Conservation (phyloP, 2,329 filamentous ascomycete genomes). For the Gyromitra esculenta region DNA sequence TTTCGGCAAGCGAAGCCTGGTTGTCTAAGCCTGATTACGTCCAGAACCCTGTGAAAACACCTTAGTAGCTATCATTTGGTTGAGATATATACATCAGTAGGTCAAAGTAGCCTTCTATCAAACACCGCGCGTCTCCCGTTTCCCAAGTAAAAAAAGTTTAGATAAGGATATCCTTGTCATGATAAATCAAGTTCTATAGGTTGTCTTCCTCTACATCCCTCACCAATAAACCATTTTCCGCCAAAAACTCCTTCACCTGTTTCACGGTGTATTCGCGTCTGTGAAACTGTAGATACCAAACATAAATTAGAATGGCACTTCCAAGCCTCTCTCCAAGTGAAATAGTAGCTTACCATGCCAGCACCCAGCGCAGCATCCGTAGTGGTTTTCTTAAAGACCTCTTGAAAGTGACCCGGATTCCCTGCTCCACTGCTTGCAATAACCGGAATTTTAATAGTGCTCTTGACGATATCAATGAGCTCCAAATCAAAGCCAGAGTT, state of each 20-base stretch:
- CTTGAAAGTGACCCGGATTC: slow-evolving; percentile 83
- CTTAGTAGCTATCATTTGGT: background rate
- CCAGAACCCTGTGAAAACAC: background rate
- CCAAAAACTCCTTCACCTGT: slow-evolving; percentile 87
- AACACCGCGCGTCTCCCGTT: background rate
- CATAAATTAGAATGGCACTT: slow-evolving; percentile 12
- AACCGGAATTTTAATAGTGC: slow-evolving; percentile 86
- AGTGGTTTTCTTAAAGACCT: slow-evolving; percentile 85
- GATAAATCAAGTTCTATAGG: slow-evolving; percentile 8
- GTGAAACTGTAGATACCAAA: slow-evolving; percentile 73
- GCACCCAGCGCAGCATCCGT: slow-evolving; percentile 94
- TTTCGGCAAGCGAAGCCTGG: background rate
- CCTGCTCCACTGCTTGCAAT: slow-evolving; percentile 95
- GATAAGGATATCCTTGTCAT: background rate
- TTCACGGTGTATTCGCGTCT: slow-evolving; percentile 92
- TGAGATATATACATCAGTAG: slow-evolving; percentile 5
- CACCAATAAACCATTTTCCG: slow-evolving; percentile 77
- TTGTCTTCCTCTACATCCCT: slow-evolving; percentile 74
- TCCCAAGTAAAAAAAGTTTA: background rate
- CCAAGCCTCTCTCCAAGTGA: background rate
- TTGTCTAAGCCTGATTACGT: background rate
- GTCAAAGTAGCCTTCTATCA: slow-evolving; percentile 10
- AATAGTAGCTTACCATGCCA: slow-evolving; percentile 74
- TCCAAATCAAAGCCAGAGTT: slow-evolving; percentile 95
- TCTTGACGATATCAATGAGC: slow-evolving; percentile 87